phyloP scores from a whole-genome alignment of 1,284 basidiomycete species.

The Malassezia psittaci region DNA sequence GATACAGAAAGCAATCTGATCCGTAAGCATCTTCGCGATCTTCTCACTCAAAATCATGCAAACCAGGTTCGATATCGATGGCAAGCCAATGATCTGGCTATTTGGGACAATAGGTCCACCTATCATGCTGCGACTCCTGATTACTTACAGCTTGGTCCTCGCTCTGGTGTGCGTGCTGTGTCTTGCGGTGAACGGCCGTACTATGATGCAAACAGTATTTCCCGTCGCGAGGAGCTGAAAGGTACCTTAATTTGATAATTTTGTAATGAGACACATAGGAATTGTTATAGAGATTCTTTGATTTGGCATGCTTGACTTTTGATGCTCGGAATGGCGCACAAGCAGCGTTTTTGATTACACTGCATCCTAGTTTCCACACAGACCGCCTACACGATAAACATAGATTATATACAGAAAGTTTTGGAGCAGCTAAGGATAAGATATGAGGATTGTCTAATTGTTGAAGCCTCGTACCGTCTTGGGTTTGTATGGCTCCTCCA shows the following conservation, averaged over 20 bases:
- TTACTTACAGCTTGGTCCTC: conserved; percentile 18
- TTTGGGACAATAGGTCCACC: conserved; percentile 21
- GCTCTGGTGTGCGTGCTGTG: conserved; percentile 22
- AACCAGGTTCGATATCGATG: conserved; percentile 56
- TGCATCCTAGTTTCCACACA: no score
- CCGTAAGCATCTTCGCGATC: conserved; percentile 52
- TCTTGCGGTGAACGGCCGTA: conserved; percentile 22
- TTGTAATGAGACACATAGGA: not conserved
- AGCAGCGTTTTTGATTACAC: no score
- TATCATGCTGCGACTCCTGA: conserved; percentile 26
- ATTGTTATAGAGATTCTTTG: no score
- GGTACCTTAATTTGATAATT: conserved; percentile 7
- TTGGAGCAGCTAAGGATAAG: no score
- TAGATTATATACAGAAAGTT: no score
- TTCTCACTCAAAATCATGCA: conserved; percentile 54
- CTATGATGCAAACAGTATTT: conserved; percentile 20
- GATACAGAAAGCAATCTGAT: conserved; percentile 56
- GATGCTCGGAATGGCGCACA: no score
- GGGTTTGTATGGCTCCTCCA: no score
- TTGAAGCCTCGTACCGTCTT: no score
- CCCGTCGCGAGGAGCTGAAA: conserved; percentile 18
- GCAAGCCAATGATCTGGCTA: conserved; percentile 43
- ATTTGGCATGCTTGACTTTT: no score
- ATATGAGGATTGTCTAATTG: no score
- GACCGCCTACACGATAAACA: no score